phyloP scores from a whole-genome alignment of 257 asterid species.

The Penstemon barbatus region DNA sequence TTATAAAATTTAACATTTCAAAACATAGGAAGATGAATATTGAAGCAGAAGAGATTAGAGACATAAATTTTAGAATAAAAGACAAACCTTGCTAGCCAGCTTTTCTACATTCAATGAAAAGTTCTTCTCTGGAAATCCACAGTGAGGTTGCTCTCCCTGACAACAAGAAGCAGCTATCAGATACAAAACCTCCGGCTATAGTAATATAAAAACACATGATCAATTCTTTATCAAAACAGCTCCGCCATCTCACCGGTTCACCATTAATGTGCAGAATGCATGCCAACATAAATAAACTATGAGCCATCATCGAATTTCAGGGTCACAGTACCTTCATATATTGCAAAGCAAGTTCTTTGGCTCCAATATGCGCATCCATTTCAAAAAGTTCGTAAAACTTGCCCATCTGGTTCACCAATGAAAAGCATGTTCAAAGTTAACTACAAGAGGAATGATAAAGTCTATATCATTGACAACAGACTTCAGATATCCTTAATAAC shows the following conservation, averaged over 20 bases:
- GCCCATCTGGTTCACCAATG: constrained; percentile 75
- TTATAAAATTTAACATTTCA: constrained; percentile 17
- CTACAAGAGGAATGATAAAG: constrained; percentile 19
- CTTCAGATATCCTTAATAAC: constrained; percentile 24
- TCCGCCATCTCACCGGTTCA: constrained; percentile 7
- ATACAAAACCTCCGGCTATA: constrained; percentile 20
- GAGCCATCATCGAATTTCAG: constrained; percentile 13
- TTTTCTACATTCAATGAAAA: constrained; percentile 81
- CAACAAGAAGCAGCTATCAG: constrained; percentile 33
- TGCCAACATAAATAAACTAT: constrained; percentile 9
- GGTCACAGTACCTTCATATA: constrained; percentile 83
- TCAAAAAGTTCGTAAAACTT: constrained; percentile 95
- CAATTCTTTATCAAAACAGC: constrained; percentile 14
- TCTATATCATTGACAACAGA: constrained; percentile 19
- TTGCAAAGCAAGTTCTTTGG: constrained; percentile 93
- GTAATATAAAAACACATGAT: constrained; percentile 17
- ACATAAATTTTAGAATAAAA: constrained; percentile 20
- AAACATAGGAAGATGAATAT: constrained; percentile 7
- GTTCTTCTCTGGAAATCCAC: constrained; percentile 99
- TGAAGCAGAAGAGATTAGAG: constrained; percentile 12
- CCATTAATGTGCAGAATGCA: constrained; percentile 10
- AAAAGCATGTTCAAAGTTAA: constrained; percentile 21
- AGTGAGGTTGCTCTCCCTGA: constrained; percentile 99
- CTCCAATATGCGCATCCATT: constrained; percentile 99
- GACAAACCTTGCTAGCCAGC: constrained; percentile 81